Conservation (phyloP, 1,284 basidiomycete species). For the Melanopsichium pennsylvanicum region DNA sequence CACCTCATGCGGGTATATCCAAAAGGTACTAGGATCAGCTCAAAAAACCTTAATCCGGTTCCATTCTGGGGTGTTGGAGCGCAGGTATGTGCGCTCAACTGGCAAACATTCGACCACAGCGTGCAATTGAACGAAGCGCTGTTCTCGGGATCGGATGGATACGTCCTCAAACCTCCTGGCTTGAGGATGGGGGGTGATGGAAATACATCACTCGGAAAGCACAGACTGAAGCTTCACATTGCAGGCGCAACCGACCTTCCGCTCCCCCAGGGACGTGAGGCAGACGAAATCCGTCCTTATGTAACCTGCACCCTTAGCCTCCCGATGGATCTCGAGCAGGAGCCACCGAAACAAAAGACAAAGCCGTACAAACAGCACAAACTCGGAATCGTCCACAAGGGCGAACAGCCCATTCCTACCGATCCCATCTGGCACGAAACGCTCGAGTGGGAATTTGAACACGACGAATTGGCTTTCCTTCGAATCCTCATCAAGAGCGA, state of each 20-base stretch:
- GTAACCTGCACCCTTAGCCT: constrained; percentile 57
- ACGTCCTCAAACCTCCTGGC: constrained; percentile 70
- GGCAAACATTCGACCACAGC: constrained; percentile 69
- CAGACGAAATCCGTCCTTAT: constrained; percentile 55
- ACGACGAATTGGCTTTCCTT: constrained; percentile 52
- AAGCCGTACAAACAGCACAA: constrained; percentile 52
- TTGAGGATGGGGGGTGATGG: constrained; percentile 47
- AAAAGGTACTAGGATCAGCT: constrained; percentile 71
- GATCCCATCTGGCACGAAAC: constrained; percentile 53
- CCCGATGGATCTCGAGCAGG: constrained; percentile 23
- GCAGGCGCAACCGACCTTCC: constrained; percentile 56
- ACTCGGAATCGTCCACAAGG: constrained; percentile 42
- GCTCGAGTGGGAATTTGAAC: constrained; percentile 53
- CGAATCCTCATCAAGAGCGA: constrained; percentile 59
- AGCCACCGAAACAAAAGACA: constrained; percentile 54
- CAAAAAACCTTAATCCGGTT: constrained; percentile 52
- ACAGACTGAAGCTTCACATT: constrained; percentile 43
- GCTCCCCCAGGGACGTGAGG: constrained; percentile 42
- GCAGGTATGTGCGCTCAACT: constrained; percentile 75
- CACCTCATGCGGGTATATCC: constrained; percentile 73
- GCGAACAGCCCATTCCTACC: constrained; percentile 50
- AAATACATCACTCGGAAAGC: constrained; percentile 38
- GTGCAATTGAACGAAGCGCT: constrained; percentile 73
- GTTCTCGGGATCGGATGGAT: constrained; percentile 73
- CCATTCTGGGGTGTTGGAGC: constrained; percentile 72